These are phyloP conservation scores for Scorias spongiosa DNA, from an alignment of 2,329 filamentous ascomycete species.

Conservation along the genomic window DNA sequence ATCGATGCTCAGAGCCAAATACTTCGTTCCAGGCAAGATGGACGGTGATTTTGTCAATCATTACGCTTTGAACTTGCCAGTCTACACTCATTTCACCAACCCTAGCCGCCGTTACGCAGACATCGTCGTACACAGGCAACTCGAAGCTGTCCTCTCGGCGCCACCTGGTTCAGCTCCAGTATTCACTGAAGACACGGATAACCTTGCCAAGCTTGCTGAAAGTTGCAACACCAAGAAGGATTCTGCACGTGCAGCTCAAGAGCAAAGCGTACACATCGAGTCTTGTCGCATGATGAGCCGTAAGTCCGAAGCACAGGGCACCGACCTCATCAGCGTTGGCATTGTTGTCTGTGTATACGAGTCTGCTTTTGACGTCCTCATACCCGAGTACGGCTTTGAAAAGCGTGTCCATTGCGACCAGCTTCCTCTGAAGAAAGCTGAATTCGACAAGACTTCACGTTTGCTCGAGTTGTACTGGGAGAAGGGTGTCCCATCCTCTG, in stretches of 20 bases:
- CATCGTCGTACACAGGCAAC: slow-evolving; percentile 85
- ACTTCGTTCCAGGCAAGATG: slow-evolving; percentile 72
- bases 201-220: slow-evolving; percentile 79
- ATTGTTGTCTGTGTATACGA: slow-evolving; percentile 97
- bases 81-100: slow-evolving; percentile 96
- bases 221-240: slow-evolving; percentile 99
- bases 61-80: slow-evolving; percentile 78
- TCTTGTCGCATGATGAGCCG: slow-evolving; percentile 93
- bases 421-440: slow-evolving; percentile 95
- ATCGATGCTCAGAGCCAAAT: slow-evolving; percentile 91
- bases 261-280: slow-evolving; percentile 97
- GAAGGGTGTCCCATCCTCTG: slow-evolving; percentile 93
- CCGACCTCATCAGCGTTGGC: slow-evolving; percentile 86
- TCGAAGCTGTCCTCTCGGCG: slow-evolving; percentile 56
- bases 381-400: slow-evolving; percentile 96
- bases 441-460: slow-evolving; percentile 91
- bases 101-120: slow-evolving; percentile 91
- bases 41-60: slow-evolving; percentile 66
- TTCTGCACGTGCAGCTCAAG: slow-evolving; percentile 89
- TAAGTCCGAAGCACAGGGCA: slow-evolving; percentile 69
- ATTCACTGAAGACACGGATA: slow-evolving; percentile 79
- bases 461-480: slow-evolving; percentile 98
- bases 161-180: slow-evolving; percentile 47
- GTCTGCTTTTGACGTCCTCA: slow-evolving; percentile 93
- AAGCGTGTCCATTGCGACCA: slow-evolving; percentile 99